A percentile compares a stretch with the other conserved stretches of the same genome.
phyloP scores from a whole-genome alignment of 371 early-diverging fungal species.

The Mortierella sp. region DNA sequence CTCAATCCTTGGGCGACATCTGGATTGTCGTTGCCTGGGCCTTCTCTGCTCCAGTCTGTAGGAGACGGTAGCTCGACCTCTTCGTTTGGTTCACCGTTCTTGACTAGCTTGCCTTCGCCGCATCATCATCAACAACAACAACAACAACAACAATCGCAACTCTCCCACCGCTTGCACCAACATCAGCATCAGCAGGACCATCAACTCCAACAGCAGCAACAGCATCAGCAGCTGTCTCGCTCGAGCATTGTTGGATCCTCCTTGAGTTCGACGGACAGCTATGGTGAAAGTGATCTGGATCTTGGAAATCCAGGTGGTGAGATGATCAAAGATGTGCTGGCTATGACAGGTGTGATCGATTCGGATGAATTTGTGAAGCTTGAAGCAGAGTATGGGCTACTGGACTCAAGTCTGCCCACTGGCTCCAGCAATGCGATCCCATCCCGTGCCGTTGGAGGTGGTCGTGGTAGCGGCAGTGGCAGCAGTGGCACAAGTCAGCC shows the following conservation, averaged over 20 bases:
- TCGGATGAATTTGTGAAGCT: conserved; percentile 48
- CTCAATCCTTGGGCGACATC: conserved; percentile 43
- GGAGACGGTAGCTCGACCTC: conserved; percentile 14
- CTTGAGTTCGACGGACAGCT: conserved; percentile 19
- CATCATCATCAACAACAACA: conserved; percentile 34
- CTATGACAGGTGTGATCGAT: conserved; percentile 49
- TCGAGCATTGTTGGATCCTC: conserved; percentile 10
- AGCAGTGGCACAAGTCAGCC: conserved; percentile 18
- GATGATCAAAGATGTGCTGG: conserved; percentile 53
- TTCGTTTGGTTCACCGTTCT: conserved; percentile 41
- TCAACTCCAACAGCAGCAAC: conserved; percentile 13
- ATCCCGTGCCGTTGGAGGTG: conserved; percentile 40
- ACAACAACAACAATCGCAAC: conserved; percentile 7
- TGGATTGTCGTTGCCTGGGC: conserved; percentile 32
- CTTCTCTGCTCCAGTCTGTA: conserved; percentile 30
- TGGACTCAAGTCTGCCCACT: conserved; percentile 22
- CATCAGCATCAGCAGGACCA: conserved; percentile 6
- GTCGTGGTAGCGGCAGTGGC: conserved; percentile 20
- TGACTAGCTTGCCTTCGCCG: conserved; percentile 36
- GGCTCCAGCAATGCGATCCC: background rate
- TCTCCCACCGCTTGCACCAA: background rate
- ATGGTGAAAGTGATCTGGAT: conserved; percentile 38
- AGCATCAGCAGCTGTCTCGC: conserved; percentile 15
- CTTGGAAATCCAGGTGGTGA: conserved; percentile 49
- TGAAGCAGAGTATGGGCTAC: conserved; percentile 35